These are phyloP conservation scores for Fusarium metavorans DNA, from an alignment of 2,329 filamentous ascomycete genomes.

Conservation along the genomic window DNA sequence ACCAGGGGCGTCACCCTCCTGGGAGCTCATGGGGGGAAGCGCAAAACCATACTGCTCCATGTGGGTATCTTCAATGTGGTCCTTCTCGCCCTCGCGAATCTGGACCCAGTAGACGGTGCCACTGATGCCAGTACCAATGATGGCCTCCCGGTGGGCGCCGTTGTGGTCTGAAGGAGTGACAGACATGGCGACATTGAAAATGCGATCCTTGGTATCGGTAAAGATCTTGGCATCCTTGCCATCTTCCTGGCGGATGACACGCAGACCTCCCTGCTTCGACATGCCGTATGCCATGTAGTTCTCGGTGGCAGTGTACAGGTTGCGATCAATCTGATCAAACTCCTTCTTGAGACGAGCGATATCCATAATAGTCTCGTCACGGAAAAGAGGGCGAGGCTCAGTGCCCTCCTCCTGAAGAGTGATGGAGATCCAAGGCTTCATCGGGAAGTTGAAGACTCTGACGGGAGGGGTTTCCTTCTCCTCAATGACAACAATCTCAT, in stretches of 20 bases:
- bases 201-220: slow-evolving; percentile 88
- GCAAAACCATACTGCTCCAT: slow-evolving; percentile 89
- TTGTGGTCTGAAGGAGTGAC: slow-evolving; percentile 70
- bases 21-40: slow-evolving; percentile 85
- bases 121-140: slow-evolving; percentile 93
- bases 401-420: slow-evolving; percentile 72
- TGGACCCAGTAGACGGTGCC: slow-evolving; percentile 97
- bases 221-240: slow-evolving; percentile 93
- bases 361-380: slow-evolving; percentile 86
- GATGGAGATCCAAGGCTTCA: slow-evolving; percentile 96
- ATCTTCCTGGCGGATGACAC: slow-evolving; percentile 94
- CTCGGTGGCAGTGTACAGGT: slow-evolving; percentile 88
- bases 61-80: slow-evolving; percentile 81
- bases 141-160: slow-evolving; percentile 76
- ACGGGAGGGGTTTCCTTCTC: slow-evolving; percentile 75
- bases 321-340: slow-evolving; percentile 96
- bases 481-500: slow-evolving; percentile 73
- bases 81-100: slow-evolving; percentile 80
- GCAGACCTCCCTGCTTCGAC: slow-evolving; percentile 91
- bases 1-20: slow-evolving; percentile 91
- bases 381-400: slow-evolving; percentile 72
- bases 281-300: slow-evolving; percentile 95
- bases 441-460: slow-evolving; percentile 93
- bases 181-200: slow-evolving; percentile 93
- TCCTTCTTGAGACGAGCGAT: slow-evolving; percentile 97